Evolutionary conservation across 345 rosid species (phyloP), one percentile per base, ranked within the genome.

Genomic region (Gossypium thurberi): DNA sequence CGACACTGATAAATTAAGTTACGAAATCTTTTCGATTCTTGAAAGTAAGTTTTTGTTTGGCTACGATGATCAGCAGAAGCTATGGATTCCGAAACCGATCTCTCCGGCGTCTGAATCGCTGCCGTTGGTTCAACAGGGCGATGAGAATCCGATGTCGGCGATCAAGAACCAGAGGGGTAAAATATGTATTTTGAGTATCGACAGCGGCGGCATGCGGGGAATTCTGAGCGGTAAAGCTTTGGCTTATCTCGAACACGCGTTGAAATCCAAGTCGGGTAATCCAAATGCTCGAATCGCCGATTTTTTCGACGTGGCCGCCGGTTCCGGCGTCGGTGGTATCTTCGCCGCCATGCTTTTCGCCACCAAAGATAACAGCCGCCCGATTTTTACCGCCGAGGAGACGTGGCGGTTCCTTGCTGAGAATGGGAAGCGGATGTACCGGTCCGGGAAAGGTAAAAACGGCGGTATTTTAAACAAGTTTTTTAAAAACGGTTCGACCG

Each of bases 1-100:
- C 79, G 98, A 94, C 71, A 88, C 97, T 2, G 97, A 92, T 71
- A 94, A 94, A 74, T 90, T 94, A 76, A 94, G 98, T 82, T 94
- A 94, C 78, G 98, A 94, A 83, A 92, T 94, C 67, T 94, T 94
- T 81, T 94, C 98, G 6, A 90, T 94, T 65, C 89, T 94, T 42
- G 98, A 94, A 63, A 91, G 89, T 83, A 94, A 94, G 65, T 92
- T 92, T 63, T 90, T 94, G 50, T 91, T 90, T 72, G 98, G 96
- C 47, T 94, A 93, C 76, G 94, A 86, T 9, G 97, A 90, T 75
- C 86, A 85, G 72, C 88, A 85, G 46, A 90, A 92, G 86, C 97
- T 89, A 44, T 88, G 89, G 93, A 80, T 85, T 26, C 93, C 98
- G 33, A 85, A 78, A 59, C 87, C 82, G 78, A 72, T 90, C 67